Evolutionary conservation across 495 filamentous ascomycete species (phyloP).

Genomic region (Geoglossum glabrum): DNA sequence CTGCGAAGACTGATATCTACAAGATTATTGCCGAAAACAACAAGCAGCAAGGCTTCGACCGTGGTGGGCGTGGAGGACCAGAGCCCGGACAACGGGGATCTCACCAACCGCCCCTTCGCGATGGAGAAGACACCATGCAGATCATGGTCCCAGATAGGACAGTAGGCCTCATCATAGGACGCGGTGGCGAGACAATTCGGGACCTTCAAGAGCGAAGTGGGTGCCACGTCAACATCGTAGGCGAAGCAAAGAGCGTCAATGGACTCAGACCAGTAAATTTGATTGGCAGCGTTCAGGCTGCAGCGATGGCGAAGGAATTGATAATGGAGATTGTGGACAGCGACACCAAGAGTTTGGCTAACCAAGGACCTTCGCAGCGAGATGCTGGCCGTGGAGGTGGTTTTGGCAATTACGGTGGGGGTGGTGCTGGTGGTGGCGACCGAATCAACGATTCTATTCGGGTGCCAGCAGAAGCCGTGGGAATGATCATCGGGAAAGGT

Average conservation of each 20-base stretch:
- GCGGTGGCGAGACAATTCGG: constrained; percentile 70
- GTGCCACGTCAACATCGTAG: constrained; percentile 77
- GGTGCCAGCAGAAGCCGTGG: constrained; percentile 68
- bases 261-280: constrained; percentile 69
- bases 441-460: constrained; percentile 60
- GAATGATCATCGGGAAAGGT: constrained; percentile 80
- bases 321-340: constrained; percentile 80
- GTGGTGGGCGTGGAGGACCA: constrained; percentile 12
- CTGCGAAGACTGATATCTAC: constrained; percentile 55
- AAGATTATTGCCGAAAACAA: constrained; percentile 69
- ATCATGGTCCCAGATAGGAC: constrained; percentile 85
- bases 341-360: constrained; percentile 40
- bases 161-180: constrained; percentile 67
- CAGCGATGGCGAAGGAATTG: constrained; percentile 49
- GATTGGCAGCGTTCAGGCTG: constrained; percentile 47
- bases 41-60: constrained; percentile 25
- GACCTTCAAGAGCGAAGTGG: constrained; percentile 72
- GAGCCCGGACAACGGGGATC: constrained; percentile 7
- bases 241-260: constrained; percentile 67
- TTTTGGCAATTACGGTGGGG: constrained; percentile 18
- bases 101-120: constrained; percentile 34
- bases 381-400: constrained; percentile 7
- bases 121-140: constrained; percentile 54
- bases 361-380: constrained; percentile 9
- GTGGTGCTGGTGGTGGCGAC: constrained; percentile 22